Conservation (phyloP, 257 asterid genomes). For the Capsicum chinense region DNA sequence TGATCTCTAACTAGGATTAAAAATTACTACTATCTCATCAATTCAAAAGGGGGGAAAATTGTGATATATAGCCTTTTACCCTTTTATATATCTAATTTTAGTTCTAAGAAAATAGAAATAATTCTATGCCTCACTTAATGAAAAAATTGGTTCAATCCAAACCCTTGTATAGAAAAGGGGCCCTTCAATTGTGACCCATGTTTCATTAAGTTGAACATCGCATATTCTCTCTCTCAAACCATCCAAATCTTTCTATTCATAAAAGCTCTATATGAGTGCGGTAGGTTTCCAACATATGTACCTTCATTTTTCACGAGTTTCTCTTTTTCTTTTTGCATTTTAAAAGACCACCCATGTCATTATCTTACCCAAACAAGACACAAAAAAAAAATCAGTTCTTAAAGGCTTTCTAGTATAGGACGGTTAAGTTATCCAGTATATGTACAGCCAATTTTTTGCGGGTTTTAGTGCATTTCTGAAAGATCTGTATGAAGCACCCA, state of each 20-base stretch:
- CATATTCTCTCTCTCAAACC: not conserved
- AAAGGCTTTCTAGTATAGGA: not conserved
- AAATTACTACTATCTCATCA: not conserved
- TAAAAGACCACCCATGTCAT: not conserved
- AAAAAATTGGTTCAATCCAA: not conserved
- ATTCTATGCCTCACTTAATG: not conserved
- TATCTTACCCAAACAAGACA: not conserved
- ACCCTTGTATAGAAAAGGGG: not conserved
- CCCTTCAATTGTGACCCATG: not conserved
- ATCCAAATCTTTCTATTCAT: not conserved
- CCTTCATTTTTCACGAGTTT: not conserved
- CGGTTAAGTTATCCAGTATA: not conserved
- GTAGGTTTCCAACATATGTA: not conserved
- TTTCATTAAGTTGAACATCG: not conserved
- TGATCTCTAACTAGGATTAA: not conserved
- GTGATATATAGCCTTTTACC: not conserved
- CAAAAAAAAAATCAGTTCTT: not conserved
- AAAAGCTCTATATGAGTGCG: not conserved
- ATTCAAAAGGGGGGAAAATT: not conserved
- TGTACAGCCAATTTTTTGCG: not conserved
- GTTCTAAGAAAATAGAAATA: not conserved
- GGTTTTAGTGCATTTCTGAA: not conserved
- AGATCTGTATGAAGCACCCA: not conserved
- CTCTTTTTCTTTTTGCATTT: not conserved
- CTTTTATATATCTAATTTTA: not conserved